A percentile compares a stretch with the other conserved stretches of the same genome.
phyloP scores from a whole-genome alignment of 1,139 yeast species.

The Saccharomyces hybrid region DNA sequence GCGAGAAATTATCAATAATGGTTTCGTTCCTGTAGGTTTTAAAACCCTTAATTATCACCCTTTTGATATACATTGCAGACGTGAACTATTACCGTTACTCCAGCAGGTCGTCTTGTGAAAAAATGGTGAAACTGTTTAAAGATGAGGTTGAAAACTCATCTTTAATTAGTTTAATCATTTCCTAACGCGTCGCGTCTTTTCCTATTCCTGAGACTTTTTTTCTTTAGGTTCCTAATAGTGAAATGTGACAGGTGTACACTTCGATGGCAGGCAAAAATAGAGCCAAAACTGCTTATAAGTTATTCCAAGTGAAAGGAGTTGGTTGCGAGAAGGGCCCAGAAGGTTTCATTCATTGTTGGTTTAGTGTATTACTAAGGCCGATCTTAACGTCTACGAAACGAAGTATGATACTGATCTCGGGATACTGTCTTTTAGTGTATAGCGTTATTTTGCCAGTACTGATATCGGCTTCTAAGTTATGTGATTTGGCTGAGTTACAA shows the following conservation, averaged over 20 bases:
- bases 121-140: neutral
- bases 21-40: conserved; percentile 88
- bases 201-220: neutral
- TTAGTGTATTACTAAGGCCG: neutral
- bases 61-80: conserved; percentile 33
- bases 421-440: neutral
- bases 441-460: neutral
- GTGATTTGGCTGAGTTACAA: neutral
- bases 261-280: neutral
- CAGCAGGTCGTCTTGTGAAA: neutral
- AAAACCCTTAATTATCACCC: conserved; percentile 82
- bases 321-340: neutral
- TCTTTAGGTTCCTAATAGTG: neutral
- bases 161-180: neutral
- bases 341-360: neutral
- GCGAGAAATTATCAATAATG: conserved; percentile 66
- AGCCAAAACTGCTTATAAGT: neutral
- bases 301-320: neutral
- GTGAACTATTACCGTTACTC: neutral
- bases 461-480: neutral
- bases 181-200: neutral
- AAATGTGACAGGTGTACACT: neutral
- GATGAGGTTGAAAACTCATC: neutral
- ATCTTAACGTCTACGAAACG: neutral
- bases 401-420: neutral